These are phyloP conservation scores for Populus hybrid DNA, from an alignment of 441 rosid species.

Conservation along the genomic window DNA sequence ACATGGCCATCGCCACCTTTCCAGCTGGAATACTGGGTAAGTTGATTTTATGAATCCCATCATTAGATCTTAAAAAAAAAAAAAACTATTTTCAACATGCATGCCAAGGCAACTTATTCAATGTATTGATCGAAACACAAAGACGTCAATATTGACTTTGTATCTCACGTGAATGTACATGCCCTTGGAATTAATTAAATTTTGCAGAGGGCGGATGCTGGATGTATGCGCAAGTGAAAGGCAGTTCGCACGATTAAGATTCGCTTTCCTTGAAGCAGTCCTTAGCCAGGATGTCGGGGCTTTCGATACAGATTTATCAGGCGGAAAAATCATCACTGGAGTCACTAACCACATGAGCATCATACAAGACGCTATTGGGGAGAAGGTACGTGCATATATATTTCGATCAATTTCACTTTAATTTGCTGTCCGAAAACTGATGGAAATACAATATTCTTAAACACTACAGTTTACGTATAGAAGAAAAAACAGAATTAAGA, in stretches of 20 bases:
- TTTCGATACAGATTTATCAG: conserved; percentile 56
- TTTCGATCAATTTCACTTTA: not conserved
- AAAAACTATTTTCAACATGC: not conserved
- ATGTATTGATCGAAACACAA: too few species aligned
- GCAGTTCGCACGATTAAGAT: too few species aligned
- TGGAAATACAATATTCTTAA: too few species aligned
- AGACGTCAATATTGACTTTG: too few species aligned
- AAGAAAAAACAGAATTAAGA: too few species aligned
- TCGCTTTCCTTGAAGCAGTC: conserved; percentile 23
- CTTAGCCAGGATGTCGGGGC: conserved; percentile 18
- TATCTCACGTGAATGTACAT: too few species aligned
- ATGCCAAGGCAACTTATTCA: too few species aligned
- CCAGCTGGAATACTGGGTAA: conserved; percentile 71
- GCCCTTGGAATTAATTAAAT: not conserved
- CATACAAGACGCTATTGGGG: conserved; percentile 64
- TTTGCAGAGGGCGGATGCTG: conserved; percentile 61
- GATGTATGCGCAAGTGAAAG: conserved; percentile 37
- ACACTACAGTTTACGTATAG: too few species aligned
- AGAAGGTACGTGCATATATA: conserved; percentile 36
- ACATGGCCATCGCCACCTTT: conserved; percentile 70
- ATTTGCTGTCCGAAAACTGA: too few species aligned
- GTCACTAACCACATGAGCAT: conserved; percentile 53
- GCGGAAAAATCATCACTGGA: conserved; percentile 46
- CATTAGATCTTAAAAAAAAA: not conserved
- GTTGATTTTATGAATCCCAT: not conserved